Conservation (phyloP, 345 rosid genomes). For the Cardamine occulta region DNA sequence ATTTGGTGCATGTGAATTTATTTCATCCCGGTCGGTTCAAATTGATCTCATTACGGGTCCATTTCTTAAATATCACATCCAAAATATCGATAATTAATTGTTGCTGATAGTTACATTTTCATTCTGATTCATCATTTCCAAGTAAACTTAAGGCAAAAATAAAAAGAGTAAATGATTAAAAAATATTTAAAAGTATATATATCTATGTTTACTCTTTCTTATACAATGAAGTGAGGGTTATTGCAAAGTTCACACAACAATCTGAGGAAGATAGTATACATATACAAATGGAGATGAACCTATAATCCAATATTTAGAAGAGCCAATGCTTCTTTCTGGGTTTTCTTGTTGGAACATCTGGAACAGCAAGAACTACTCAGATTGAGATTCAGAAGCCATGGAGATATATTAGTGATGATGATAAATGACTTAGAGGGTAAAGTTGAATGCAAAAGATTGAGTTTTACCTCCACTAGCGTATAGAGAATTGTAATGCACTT, state of each 20-base stretch:
- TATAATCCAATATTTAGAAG: constrained; percentile 47
- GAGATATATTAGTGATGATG: neutral
- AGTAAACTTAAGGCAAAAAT: neutral
- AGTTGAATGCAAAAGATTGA: constrained; percentile 2
- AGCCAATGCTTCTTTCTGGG: constrained; percentile 81
- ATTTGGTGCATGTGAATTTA: constrained; percentile 22
- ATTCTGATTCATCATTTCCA: neutral
- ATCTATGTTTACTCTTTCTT: constrained; percentile 25
- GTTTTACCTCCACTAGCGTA: constrained; percentile 80
- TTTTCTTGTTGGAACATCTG: constrained; percentile 82
- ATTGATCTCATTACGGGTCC: constrained; percentile 20
- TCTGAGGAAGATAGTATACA: constrained; percentile 1
- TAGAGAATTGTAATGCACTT: constrained; percentile 91
- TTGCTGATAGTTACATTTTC: neutral
- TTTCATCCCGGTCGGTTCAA: constrained; percentile 27
- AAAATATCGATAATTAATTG: neutral
- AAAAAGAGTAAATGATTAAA: neutral
- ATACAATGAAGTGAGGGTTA: constrained; percentile 6
- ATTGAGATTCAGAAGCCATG: constrained; percentile 30
- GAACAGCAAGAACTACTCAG: constrained; percentile 32
- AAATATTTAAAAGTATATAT: neutral
- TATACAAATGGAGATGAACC: constrained; percentile 19
- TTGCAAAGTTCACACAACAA: constrained; percentile 30
- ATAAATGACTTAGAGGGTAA: neutral
- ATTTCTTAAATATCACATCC: constrained; percentile 1